phyloP scores from a whole-genome alignment of 768 basidiomycete genomes.

The Phaffia tasmanica region DNA sequence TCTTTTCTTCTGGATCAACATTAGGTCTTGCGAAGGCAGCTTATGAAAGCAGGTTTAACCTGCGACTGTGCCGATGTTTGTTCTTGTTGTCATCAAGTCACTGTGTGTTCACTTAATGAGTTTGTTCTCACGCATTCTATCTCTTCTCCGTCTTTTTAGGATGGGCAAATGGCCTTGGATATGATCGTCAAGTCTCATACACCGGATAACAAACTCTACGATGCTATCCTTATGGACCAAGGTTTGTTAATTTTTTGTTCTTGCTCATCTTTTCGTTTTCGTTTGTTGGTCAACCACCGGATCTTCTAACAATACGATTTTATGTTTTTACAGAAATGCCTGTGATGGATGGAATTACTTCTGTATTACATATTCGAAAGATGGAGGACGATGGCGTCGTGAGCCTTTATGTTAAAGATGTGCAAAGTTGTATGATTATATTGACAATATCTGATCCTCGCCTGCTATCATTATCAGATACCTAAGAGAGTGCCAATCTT shows the following conservation, averaged over 20 bases:
- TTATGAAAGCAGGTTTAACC: constrained; percentile 30
- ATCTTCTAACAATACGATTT: not conserved
- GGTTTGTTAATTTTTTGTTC: not conserved
- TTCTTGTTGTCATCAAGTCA: not conserved
- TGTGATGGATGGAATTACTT: constrained; percentile 31
- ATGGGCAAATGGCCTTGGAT: constrained; percentile 33
- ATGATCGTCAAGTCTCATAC: constrained; percentile 18
- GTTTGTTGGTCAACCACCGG: not conserved
- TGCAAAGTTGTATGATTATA: no score
- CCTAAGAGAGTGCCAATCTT: constrained; percentile 22
- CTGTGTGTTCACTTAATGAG: not conserved
- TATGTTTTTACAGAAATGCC: constrained; percentile 31
- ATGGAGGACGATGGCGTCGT: constrained; percentile 12
- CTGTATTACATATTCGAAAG: constrained; percentile 30
- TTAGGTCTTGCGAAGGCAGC: constrained; percentile 28
- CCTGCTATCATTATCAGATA: no score
- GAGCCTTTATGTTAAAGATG: not conserved
- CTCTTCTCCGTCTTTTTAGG: constrained; percentile 27
- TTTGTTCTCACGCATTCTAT: not conserved
- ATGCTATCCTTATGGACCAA: constrained; percentile 29
- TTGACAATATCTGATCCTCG: no score
- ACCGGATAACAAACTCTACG: constrained; percentile 20
- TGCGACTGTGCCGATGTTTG: constrained; percentile 4
- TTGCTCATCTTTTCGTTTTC: not conserved
- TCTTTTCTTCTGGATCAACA: no score